phyloP scores from a whole-genome alignment of 176 grass and related monocot genomes.

The Puccinellia tenuiflora region DNA sequence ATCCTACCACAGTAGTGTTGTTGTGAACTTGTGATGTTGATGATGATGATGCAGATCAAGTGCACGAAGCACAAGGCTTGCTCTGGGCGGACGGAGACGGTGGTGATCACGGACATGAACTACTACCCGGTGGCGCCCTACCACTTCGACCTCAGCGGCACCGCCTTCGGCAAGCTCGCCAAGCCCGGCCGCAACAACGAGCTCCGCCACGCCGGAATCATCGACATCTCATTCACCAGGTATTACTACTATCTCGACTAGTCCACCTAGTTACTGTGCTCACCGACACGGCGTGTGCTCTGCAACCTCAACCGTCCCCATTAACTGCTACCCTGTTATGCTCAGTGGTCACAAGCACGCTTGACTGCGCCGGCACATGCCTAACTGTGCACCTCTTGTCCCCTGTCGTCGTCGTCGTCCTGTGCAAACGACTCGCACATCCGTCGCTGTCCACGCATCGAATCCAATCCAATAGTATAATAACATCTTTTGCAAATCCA shows the following conservation, averaged over 20 bases:
- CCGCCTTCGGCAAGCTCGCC: constrained; percentile 63
- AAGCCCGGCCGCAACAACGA: constrained; percentile 48
- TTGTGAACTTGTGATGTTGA: neutral
- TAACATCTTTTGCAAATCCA: no score
- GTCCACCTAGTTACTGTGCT: neutral
- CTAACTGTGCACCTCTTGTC: neutral
- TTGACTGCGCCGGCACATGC: neutral
- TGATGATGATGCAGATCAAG: constrained; percentile 21
- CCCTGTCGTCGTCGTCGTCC: neutral
- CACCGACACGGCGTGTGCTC: neutral
- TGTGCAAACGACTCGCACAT: neutral
- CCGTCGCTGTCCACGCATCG: neutral
- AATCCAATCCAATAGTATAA: no score
- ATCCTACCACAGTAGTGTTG: no score
- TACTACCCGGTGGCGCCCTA: constrained; percentile 41
- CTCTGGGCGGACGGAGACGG: constrained; percentile 46
- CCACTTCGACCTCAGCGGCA: constrained; percentile 85
- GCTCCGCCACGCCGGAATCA: constrained; percentile 57
- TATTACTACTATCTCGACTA: neutral
- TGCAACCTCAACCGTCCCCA: neutral
- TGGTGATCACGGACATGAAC: constrained; percentile 69
- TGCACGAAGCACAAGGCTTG: constrained; percentile 45
- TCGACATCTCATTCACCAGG: constrained; percentile 57
- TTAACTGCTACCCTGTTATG: neutral
- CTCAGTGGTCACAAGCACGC: neutral